Evolutionary conservation across 768 basidiomycete species (phyloP).

Genomic region (Rhodotorula babjevae): DNA sequence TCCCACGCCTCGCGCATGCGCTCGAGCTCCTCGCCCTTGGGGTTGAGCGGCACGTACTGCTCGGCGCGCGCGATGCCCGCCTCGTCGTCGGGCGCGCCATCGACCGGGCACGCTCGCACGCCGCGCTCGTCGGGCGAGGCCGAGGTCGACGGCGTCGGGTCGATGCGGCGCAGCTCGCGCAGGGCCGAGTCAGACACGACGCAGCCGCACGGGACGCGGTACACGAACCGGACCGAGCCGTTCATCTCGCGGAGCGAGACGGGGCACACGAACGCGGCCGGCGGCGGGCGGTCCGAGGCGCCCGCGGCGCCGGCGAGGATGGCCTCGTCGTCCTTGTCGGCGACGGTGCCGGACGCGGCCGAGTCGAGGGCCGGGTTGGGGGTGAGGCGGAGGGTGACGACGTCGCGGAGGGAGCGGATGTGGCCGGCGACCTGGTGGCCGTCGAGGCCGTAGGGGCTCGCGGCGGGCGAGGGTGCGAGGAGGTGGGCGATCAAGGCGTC

Average conservation of each 20-base stretch:
- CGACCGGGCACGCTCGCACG: slow-evolving; percentile 40
- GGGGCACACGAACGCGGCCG: slow-evolving; percentile 80
- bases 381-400: slow-evolving; percentile 76
- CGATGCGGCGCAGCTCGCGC: slow-evolving; percentile 55
- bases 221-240: slow-evolving; percentile 79
- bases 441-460: slow-evolving; percentile 51
- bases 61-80: slow-evolving; percentile 58
- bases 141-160: slow-evolving; percentile 36
- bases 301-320: slow-evolving; percentile 43
- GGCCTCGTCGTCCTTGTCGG: slow-evolving; percentile 44
- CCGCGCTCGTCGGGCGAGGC: slow-evolving; percentile 15
- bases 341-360: slow-evolving; percentile 36
- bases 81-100: slow-evolving; percentile 41
- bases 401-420: slow-evolving; percentile 84
- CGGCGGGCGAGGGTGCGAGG: slow-evolving; percentile 69
- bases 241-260: slow-evolving; percentile 93
- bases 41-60: slow-evolving; percentile 61
- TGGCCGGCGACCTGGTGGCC: slow-evolving; percentile 89
- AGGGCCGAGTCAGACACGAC: slow-evolving; percentile 83
- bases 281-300: slow-evolving; percentile 17
- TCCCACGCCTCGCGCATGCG: slow-evolving; percentile 60
- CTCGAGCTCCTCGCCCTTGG: slow-evolving; percentile 59
- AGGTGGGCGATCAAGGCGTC: slow-evolving; percentile 87
- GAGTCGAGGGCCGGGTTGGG: slow-evolving; percentile 59
- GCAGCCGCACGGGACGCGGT: slow-evolving; percentile 78